phyloP scores from a whole-genome alignment of 495 filamentous ascomycete genomes.

The Cryomyces antarcticus region DNA sequence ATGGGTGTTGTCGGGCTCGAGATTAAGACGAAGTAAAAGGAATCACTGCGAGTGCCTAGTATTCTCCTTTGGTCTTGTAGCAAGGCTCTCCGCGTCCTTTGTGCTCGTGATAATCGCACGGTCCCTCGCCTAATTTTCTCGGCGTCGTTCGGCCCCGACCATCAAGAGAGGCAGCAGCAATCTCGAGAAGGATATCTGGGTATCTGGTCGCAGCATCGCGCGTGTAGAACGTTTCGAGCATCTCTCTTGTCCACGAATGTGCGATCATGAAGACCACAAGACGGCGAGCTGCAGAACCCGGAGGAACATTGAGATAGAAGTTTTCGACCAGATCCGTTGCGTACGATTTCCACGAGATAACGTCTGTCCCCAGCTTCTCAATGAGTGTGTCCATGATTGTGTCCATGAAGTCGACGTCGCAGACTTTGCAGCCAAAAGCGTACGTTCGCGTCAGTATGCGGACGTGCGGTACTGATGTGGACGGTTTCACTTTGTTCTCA shows the following conservation, averaged over 20 bases:
- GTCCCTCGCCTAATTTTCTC: background rate
- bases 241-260: background rate
- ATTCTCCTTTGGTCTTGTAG: background rate
- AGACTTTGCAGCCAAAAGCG: background rate
- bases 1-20: too few relatives aligned
- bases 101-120: background rate
- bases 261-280: background rate
- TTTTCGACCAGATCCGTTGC: background rate
- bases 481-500: background rate
- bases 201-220: background rate
- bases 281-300: background rate
- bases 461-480: background rate
- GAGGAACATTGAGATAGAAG: background rate
- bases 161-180: background rate
- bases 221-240: background rate
- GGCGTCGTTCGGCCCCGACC: too few relatives aligned
- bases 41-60: too few relatives aligned
- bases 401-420: background rate
- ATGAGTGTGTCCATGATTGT: background rate
- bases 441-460: background rate
- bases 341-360: background rate
- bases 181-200: background rate
- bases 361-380: background rate
- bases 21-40: too few relatives aligned
- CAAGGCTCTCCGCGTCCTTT: background rate